Base-by-base conservation (phyloP, 164 flowering plant species). In the Stephania yunnanensis region DNA sequence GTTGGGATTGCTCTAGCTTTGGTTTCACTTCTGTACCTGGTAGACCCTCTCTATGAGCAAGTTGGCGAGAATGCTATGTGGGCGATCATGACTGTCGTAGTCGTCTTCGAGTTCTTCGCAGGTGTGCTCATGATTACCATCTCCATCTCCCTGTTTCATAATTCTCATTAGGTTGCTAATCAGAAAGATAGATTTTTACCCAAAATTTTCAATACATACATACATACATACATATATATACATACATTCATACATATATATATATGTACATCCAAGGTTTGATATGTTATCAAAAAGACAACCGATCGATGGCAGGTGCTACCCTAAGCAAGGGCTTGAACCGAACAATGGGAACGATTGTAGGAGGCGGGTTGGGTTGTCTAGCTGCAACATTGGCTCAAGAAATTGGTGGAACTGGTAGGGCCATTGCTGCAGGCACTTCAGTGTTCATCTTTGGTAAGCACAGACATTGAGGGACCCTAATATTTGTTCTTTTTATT, bases 1-100 rank as follows among this genome's bases (percentile, higher is more conserved):
- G 97, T 91, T 68, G 98, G 91, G 1, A 46, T 85, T 12, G 91
- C 95, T n/a, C 83, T 94, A 48, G 90, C 86, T 65, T 25, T 90
- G 65, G 93, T 91, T 48, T 92, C 97, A 0, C 90, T 92, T 68
- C 81, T 94, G 29, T 90, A 84, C 71, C 78, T 91, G 11, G 76
- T 89, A 8, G 84, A 89, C 61, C 91, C 95, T 46, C 81, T 91
- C 13, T 91, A 86, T 71, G 46, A 86, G 7, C 79, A 90, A 78
- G 88, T 91, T 25, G 95, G 93, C 6, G 93, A 90, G 19, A 91
- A 89, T 80, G 92, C 94, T 44, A 88, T 94, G 88, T 94, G 98
- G 98, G 98, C 97, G 66, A 84, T 92, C 80, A 94, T 94, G 93
- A 92, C 98, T 7, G 97, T 94, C 17, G 92, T 90, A 1, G 96